Evolutionary conservation across 306 rosid genomes (phyloP).

Genomic region (Senna siamea): DNA sequence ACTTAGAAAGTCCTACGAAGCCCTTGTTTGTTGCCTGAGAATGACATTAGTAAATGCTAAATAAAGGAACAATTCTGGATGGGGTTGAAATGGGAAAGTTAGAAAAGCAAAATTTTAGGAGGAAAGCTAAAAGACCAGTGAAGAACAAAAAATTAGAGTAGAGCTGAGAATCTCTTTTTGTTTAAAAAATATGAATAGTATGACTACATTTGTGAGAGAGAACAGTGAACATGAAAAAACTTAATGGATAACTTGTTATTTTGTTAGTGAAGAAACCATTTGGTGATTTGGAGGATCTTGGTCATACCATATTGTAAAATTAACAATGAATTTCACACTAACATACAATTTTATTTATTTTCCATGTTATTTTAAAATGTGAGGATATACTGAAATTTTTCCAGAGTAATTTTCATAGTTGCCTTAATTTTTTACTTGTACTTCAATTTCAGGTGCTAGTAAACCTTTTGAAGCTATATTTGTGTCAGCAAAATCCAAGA

Average conservation of each 20-base stretch:
- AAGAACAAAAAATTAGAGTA: not conserved
- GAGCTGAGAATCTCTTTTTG: not conserved
- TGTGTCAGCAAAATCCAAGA: constrained; percentile 66
- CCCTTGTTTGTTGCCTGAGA: constrained; percentile 34
- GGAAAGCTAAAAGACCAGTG: constrained; percentile 10
- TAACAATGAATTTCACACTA: not conserved
- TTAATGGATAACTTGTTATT: constrained; percentile 3
- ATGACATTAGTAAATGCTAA: constrained; percentile 8
- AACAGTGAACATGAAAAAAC: constrained; percentile 2
- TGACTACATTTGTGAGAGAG: constrained; percentile 15
- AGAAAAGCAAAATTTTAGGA: not conserved
- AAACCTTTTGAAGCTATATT: constrained; percentile 84
- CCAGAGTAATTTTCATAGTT: constrained; percentile 17
- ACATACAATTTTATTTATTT: constrained; percentile 3
- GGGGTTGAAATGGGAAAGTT: constrained; percentile 26
- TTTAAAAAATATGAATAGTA: not conserved
- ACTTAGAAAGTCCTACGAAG: not conserved
- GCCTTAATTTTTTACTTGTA: constrained; percentile 11
- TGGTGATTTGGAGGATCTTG: constrained; percentile 12
- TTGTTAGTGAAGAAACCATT: constrained; percentile 23
- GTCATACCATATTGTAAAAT: constrained; percentile 8
- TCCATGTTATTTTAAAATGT: constrained; percentile 15
- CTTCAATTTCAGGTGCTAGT: constrained; percentile 70
- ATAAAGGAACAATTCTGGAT: not conserved
- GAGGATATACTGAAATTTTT: constrained; percentile 8